Base-by-base conservation (phyloP, 768 basidiomycete genomes). In the Tubosaeta sp. region DNA sequence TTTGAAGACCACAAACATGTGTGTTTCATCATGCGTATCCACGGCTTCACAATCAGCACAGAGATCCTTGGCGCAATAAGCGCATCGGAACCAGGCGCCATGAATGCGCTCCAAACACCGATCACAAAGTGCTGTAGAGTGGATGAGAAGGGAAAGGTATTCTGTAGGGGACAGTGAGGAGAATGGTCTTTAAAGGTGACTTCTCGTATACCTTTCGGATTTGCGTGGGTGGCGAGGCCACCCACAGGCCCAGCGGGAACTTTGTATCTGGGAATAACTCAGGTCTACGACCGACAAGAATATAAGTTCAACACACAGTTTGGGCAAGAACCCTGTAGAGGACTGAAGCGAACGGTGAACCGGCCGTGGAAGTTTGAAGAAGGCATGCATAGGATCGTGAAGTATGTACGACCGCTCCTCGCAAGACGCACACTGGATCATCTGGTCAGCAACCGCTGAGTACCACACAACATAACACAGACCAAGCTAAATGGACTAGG, bases 31-130 rank as follows among this genome's bases (percentile, higher is more conserved):
- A 63, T 97, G 94, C 42, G 86, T 86, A 62, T 91, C 91, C 26
- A 88, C 71, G 43, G 72, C 76, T 67, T 94, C 88, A 60, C 94
- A 95, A 29, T 78, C 78, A 38, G 83, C 83, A 70, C 95, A 97
- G n/a, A 95, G 72, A 65, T 97, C 95, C 59, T 81, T 84, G 6
- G 78, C 77, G 63, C 94, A 97, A 63, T 92, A 91, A 5, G 83
- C 91, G 62, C 95, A 97, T 59, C 88, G 81, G 70, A 85, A 88
- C 95, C 95, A 97, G 59, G 83, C 81, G 14, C 95, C 95, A n/a
- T 75, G 71, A 49, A 97, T 95, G 46, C 76, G 79, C 25, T 76
- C 79, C 75, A 92, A 82, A 66, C 95, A 95, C 42, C 85, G 81
- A 70, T 97, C 95, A 59, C 95, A 97, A 6, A 92, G 68, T 6